These are phyloP conservation scores for Phlebopus sp. DNA, from an alignment of 1,284 basidiomycete species.

Conservation along the genomic window DNA sequence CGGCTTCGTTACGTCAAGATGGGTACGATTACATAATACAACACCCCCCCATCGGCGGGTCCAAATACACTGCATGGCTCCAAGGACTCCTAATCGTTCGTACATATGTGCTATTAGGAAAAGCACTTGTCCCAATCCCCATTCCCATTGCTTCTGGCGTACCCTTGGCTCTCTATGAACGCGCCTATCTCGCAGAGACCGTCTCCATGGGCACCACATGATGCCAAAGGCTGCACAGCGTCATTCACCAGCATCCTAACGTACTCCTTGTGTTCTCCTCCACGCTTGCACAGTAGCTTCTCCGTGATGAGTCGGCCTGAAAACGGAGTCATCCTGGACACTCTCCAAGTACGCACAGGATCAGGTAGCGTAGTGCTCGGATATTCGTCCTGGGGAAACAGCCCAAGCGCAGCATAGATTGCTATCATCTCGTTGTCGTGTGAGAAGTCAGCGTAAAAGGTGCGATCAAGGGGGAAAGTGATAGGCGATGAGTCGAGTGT, in stretches of 20 bases:
- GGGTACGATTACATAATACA: background rate
- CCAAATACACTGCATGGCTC: background rate
- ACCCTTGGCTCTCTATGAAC: constrained; percentile 70
- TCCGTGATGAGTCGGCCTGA: constrained; percentile 61
- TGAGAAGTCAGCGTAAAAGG: constrained; percentile 72
- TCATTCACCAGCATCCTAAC: constrained; percentile 69
- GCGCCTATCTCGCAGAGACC: constrained; percentile 60
- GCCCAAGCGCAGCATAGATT: constrained; percentile 69
- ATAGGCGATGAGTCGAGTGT: constrained; percentile 62
- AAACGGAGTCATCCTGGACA: constrained; percentile 58
- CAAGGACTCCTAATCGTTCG: too few relatives aligned
- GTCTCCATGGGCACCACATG: constrained; percentile 49
- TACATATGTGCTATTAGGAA: too few relatives aligned
- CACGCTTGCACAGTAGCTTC: constrained; percentile 44
- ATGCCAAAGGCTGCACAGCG: constrained; percentile 56
- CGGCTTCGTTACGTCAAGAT: constrained; percentile 2
- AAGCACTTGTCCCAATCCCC: constrained; percentile 63
- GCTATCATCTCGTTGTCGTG: constrained; percentile 81
- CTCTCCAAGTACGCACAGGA: constrained; percentile 48
- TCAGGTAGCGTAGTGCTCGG: constrained; percentile 44
- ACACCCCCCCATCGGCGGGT: background rate
- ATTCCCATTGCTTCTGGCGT: constrained; percentile 58
- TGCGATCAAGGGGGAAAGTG: constrained; percentile 71
- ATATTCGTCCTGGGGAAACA: constrained; percentile 46
- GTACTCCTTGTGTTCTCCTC: constrained; percentile 33